A percentile compares a stretch with the other conserved stretches of the same genome.
Conservation (phyloP, 2,329 filamentous ascomycete species). For the Aschersonia sp. region DNA sequence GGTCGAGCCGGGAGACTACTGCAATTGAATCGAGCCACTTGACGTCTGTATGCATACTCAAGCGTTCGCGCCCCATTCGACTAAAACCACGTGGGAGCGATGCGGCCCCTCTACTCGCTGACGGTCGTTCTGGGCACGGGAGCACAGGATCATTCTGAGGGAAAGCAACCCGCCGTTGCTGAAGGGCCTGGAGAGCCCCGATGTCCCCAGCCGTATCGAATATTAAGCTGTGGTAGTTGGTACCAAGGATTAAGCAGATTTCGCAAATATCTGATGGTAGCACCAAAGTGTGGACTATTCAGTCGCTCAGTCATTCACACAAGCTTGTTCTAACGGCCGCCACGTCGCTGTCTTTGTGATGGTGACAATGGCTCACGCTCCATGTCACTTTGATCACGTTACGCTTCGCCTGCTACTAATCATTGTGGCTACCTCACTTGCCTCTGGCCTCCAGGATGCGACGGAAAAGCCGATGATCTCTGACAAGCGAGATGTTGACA, state of each 20-base stretch:
- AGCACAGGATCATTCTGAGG: not conserved
- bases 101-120: not conserved
- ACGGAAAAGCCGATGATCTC: not conserved
- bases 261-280: no score
- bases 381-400: not conserved
- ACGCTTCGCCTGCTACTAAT: not conserved
- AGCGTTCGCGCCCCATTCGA: not conserved
- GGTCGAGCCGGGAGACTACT: no score
- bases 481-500: constrained; percentile 15
- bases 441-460: not conserved
- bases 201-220: not conserved
- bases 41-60: not conserved
- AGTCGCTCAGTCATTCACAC: no score
- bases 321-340: no score
- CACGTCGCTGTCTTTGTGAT: no score
- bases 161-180: not conserved
- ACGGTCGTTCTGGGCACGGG: not conserved
- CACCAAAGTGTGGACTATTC: no score
- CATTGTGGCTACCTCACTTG: not conserved
- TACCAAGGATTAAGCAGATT: no score
- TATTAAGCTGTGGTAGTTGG: no score
- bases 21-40: not conserved
- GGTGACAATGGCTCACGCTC: no score
- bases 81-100: not conserved
- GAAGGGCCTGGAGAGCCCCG: not conserved